phyloP scores from a whole-genome alignment of 2,329 filamentous ascomycete species.

The Samsoniella hepiali region DNA sequence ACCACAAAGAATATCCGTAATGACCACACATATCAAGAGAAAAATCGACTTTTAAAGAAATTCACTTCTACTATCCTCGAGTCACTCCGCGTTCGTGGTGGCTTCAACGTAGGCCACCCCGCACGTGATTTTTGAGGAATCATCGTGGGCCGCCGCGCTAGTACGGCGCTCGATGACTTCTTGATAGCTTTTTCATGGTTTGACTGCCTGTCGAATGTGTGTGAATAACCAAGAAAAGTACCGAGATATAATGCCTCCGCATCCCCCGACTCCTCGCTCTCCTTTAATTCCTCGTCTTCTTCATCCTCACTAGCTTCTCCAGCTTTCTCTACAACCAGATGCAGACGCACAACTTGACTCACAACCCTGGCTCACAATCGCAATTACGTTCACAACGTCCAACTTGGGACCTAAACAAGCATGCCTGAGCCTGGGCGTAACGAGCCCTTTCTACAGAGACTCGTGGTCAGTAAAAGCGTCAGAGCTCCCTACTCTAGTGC shows the following conservation, averaged over 20 bases:
- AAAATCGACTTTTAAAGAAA: not conserved
- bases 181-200: not conserved
- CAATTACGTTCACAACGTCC: not conserved
- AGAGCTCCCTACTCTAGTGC: not conserved
- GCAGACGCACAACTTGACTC: no score
- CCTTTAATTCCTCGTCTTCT: not conserved
- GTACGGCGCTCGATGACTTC: not conserved
- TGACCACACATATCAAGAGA: not conserved
- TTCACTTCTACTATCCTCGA: not conserved
- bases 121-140: slow-evolving; percentile 5
- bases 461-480: slow-evolving; percentile 7
- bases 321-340: not conserved
- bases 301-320: not conserved
- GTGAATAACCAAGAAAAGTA: not conserved
- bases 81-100: no score
- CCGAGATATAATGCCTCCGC: not conserved
- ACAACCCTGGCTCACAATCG: not conserved
- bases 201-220: not conserved
- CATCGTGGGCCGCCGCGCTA: not conserved
- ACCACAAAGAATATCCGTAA: no score
- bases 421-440: slow-evolving; percentile 9
- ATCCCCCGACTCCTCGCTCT: not conserved
- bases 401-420: not conserved
- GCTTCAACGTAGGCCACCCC: not conserved
- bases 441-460: not conserved